Percentiles rank a stretch among this genome's conserved stretches.
These are phyloP conservation scores for Plasmodium malariae DNA, from an alignment of 169 alveolate species.

Conservation along the genomic window DNA sequence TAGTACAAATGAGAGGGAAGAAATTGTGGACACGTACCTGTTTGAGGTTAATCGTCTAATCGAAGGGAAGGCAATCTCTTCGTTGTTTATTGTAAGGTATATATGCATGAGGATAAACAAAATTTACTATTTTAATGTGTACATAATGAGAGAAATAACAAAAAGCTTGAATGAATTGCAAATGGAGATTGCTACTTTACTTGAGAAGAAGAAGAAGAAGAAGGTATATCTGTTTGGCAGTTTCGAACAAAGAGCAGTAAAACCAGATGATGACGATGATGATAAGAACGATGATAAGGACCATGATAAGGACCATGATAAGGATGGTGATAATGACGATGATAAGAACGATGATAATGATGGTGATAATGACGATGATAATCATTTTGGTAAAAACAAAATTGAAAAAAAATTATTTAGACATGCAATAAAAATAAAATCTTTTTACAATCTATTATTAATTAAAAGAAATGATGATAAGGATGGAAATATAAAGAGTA, in stretches of 20 bases:
- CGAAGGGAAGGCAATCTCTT: slow-evolving; percentile 26
- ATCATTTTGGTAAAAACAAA: neutral
- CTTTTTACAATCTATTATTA: slow-evolving; percentile 33
- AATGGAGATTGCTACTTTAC: neutral
- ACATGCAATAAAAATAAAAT: slow-evolving; percentile 27
- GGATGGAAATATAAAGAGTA: neutral
- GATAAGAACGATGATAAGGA: too few relatives aligned
- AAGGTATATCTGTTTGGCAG: too few relatives aligned
- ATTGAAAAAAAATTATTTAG: neutral
- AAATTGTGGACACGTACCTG: slow-evolving; percentile 11
- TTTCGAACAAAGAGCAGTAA: too few relatives aligned
- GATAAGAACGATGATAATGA: too few relatives aligned
- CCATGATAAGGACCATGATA: too few relatives aligned
- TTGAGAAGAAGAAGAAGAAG: neutral
- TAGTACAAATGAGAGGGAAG: neutral
- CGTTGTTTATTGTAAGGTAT: slow-evolving; percentile 55
- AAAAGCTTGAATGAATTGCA: neutral
- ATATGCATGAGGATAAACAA: slow-evolving; percentile 44
- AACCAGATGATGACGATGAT: too few relatives aligned
- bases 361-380: too few relatives aligned
- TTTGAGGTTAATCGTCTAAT: slow-evolving; percentile 34
- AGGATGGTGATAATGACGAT: too few relatives aligned
- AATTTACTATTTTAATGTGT: slow-evolving; percentile 33
- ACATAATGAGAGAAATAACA: slow-evolving; percentile 22
- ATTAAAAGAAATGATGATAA: neutral